Evolutionary conservation across 2,329 filamentous ascomycete species (phyloP).

Genomic region (Clonostachys rosea): DNA sequence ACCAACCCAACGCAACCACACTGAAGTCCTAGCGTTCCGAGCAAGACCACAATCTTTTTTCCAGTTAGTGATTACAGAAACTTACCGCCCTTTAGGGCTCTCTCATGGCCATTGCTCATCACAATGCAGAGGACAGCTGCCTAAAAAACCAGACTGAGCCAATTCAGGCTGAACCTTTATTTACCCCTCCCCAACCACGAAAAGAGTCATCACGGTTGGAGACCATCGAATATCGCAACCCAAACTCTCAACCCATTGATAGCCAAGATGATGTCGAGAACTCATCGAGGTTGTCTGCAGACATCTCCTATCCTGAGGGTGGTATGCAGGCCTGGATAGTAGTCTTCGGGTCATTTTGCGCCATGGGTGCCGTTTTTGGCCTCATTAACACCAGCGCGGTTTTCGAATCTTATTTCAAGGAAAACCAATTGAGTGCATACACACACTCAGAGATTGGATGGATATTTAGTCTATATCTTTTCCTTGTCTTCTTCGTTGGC

Average conservation of each 20-base stretch:
- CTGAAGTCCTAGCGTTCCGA: too few species aligned
- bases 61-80: too few species aligned
- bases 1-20: too few species aligned
- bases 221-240: background rate
- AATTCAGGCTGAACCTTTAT: background rate
- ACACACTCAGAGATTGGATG: slow-evolving; percentile 69
- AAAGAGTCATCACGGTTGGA: background rate
- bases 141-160: slow-evolving; percentile 14
- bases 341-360: slow-evolving; percentile 65
- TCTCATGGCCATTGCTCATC: background rate
- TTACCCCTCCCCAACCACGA: background rate
- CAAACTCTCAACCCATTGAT: background rate
- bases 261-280: background rate
- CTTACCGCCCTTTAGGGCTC: too few species aligned
- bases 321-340: slow-evolving; percentile 65
- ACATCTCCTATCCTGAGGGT: slow-evolving; percentile 57
- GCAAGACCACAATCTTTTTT: too few species aligned
- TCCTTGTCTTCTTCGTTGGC: slow-evolving; percentile 76
- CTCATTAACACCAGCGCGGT: slow-evolving; percentile 53
- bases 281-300: background rate
- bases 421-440: slow-evolving; percentile 66
- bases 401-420: slow-evolving; percentile 72
- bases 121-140: slow-evolving; percentile 18
- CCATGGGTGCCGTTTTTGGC: slow-evolving; percentile 60
- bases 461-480: slow-evolving; percentile 81